Evolutionary conservation across 768 basidiomycete genomes (phyloP).

Genomic region (Daedaleopsis nitida): DNA sequence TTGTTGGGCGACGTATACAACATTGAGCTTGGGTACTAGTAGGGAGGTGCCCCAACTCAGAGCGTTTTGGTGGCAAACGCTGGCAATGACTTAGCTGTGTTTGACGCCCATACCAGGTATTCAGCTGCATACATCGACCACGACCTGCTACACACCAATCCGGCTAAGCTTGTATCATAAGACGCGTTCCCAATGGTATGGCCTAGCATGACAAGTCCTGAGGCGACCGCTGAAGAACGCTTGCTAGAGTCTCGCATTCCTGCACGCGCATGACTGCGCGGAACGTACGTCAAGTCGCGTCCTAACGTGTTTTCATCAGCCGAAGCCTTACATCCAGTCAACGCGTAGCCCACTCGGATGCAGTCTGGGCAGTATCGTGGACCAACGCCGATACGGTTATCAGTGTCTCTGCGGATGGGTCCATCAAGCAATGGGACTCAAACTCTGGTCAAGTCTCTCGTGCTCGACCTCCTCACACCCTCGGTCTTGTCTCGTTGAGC

Average conservation of each 20-base stretch:
- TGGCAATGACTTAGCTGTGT: no score
- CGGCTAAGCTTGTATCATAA: no score
- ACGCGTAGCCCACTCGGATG: conserved; percentile 69
- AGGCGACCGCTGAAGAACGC: conserved; percentile 1
- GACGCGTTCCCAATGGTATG: conserved; percentile 3
- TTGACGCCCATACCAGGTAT: neutral
- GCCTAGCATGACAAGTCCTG: no score
- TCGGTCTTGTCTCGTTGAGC: conserved; percentile 83
- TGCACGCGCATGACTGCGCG: conserved; percentile 72
- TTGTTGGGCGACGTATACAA: no score
- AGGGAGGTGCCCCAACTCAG: no score
- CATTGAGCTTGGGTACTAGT: no score
- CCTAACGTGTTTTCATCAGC: neutral
- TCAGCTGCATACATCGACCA: no score
- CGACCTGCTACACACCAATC: no score
- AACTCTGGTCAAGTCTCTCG: conserved; percentile 61
- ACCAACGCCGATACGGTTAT: conserved; percentile 60
- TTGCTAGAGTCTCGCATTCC: conserved; percentile 66
- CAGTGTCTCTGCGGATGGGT: conserved; percentile 79
- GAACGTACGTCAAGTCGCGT: conserved; percentile 56
- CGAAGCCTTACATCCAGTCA: conserved; percentile 4
- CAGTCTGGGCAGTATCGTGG: conserved; percentile 81
- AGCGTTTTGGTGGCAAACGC: no score
- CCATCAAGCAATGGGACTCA: conserved; percentile 72
- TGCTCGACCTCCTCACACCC: conserved; percentile 72